Evolutionary conservation across 768 basidiomycete genomes (phyloP), one percentile per base, ranked within the genome.

Genomic region (Phylloporus sp.): DNA sequence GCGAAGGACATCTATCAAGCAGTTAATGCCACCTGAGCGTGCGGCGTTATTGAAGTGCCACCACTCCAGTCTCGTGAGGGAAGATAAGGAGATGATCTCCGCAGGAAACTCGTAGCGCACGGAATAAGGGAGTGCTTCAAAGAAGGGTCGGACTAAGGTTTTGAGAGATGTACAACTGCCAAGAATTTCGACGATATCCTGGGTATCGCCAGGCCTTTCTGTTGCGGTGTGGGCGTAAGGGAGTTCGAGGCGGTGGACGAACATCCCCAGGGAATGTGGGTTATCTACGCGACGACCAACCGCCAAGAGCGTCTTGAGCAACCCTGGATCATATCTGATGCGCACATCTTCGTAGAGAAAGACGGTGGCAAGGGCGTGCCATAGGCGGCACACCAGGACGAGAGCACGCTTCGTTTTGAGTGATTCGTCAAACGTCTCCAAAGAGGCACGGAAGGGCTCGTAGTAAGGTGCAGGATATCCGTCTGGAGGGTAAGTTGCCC

Each of bases 61-160:
- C 84, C 84, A 87, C 44, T 86, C 84, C 27, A 88, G 73, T 24
- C 84, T 79, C 39, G 76, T 78, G 35, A 88, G 71, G 20, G 78
- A 77, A 20, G 73, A 69, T 13, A 85, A 55, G 4, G 75, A 61
- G 4, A 81, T 65, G 48, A 67, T 71, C 13, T 72, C 72, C 10
- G 76, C 73, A 50, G 80, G 78, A 59, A 78, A 81, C 24, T 84
- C 79, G 66, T 79, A 86, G 29, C 67, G 70, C 13, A 76, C 63
- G 8, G 58, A 49, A 18, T 62, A 52, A 16, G 65, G 57, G 38
- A 54, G 57, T 40, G 57, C n/a, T 26, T 38, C 11, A 10, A 44
- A 57, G 34, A 59, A 74, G 20, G 80, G 79, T 20, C 85, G 73
- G 45, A 80, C 72, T 18, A 86, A 78, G 7, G 79, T 78, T 59